Base-by-base conservation (phyloP, 768 basidiomycete genomes). In the Lactarius deliciosus region DNA sequence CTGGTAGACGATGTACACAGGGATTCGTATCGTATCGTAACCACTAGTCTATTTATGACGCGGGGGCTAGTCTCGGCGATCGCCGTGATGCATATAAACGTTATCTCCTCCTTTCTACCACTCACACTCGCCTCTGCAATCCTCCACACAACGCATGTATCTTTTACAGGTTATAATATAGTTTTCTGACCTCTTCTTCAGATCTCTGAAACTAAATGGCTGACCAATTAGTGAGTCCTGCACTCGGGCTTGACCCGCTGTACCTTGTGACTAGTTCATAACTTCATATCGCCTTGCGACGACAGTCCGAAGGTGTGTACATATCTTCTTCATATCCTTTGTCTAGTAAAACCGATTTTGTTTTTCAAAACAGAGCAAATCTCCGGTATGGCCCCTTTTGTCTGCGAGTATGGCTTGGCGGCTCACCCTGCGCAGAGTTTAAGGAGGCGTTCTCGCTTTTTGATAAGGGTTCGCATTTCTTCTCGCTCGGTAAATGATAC, bases 361-460 rank as follows among this genome's bases (percentile, higher is more conserved):
- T 40, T 9, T 36, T 7, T 16, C 25, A 25, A 18, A 54, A 38
- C 75, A 96, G 94, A 96, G 77, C 93, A 95, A 83, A 92, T 96
- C 73, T 86, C 92, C 74, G 94, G 94, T 93, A 74, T 56, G 87
- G 78, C 41, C 78, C 43, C 18, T 50, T 66, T 56, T 57, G 36
- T 43, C 15, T 7, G 20, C 60, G 43, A 15, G 58, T 34, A 43
- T 40, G 40, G 40, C 13, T 16, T 32, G 58, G 40, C 28, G 25
- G 53, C 57, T 61, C 57, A 60, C n/a, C 56, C 41, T 32, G n/a
- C 55, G 34, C 76, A 92, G 94, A 96, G 79, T 98, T 96, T 87
- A 98, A 96, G 85, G 96, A 98, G 82, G 96, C 96, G 59, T 98
- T 98, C 81, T 94, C 95, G 66, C 85, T 98, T 25, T 98, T 98